Conservation (phyloP, 805 yeast species). For the Kazachstania bromeliacearum region DNA sequence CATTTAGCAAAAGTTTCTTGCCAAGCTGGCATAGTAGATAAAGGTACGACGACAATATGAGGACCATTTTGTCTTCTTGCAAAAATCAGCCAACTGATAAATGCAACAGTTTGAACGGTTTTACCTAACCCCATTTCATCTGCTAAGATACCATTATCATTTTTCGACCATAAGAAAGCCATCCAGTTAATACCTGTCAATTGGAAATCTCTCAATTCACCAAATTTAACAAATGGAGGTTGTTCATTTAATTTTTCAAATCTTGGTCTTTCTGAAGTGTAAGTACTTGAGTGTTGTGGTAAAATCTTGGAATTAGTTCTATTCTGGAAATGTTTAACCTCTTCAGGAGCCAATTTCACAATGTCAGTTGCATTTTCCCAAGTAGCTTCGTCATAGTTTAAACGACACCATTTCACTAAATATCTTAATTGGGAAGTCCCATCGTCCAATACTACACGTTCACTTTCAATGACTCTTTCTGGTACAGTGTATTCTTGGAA, state of each 20-base stretch:
- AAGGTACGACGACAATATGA: conserved; percentile 89
- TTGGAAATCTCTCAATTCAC: conserved; percentile 93
- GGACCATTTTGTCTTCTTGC: conserved; percentile 98
- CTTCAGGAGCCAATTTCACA: conserved; percentile 73
- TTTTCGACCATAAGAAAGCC: conserved; percentile 97
- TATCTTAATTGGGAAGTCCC: conserved; percentile 62
- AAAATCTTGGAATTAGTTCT: conserved; percentile 75
- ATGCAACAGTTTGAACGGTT: conserved; percentile 93
- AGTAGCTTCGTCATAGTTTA: conserved; percentile 90
- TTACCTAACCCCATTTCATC: conserved; percentile 99
- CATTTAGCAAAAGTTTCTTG: conserved; percentile 96
- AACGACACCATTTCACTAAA: conserved; percentile 86
- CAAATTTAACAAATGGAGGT: conserved; percentile 83
- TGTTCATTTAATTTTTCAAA: conserved; percentile 82
- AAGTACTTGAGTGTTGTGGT: conserved; percentile 71
- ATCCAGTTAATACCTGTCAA: conserved; percentile 97
- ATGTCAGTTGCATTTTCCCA: conserved; percentile 92
- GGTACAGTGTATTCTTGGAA: conserved; percentile 74
- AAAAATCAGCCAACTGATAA: conserved; percentile 88
- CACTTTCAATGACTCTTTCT: conserved; percentile 82
- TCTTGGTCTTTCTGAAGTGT: conserved; percentile 67
- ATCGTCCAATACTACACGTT: conserved; percentile 51
- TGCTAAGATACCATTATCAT: conserved; percentile 94
- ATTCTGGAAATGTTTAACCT: conserved; percentile 74
- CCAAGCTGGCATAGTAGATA: conserved; percentile 97